phyloP scores from a whole-genome alignment of 371 early-diverging fungal genomes.

The Coemansia sp. region DNA sequence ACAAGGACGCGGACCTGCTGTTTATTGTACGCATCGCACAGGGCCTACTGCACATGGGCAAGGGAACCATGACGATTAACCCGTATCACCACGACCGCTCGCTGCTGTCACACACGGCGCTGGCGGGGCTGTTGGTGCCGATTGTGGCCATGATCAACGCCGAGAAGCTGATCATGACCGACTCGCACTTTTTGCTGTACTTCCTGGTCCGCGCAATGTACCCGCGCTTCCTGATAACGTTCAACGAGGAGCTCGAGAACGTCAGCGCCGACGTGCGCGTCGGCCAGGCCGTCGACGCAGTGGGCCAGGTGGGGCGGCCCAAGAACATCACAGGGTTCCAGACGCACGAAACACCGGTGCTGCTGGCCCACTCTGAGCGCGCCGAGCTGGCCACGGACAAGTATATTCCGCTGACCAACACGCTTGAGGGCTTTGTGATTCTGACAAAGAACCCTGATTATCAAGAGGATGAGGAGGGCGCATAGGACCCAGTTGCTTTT shows the following conservation, averaged over 20 bases:
- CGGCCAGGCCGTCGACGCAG: constrained; percentile 98
- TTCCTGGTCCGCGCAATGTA: constrained; percentile 92
- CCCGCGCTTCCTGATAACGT: constrained; percentile 95
- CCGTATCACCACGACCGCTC: constrained; percentile 91
- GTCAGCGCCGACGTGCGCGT: constrained; percentile 90
- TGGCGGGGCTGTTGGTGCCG: constrained; percentile 84
- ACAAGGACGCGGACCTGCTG: constrained; percentile 91
- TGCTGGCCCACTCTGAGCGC: constrained; percentile 94
- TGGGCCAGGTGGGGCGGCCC: constrained; percentile 99
- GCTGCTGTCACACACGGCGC: constrained; percentile 88
- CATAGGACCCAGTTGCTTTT: background rate
- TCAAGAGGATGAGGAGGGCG: constrained; percentile 59
- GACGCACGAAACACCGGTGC: constrained; percentile 96
- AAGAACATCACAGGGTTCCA: constrained; percentile 99
- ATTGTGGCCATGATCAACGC: constrained; percentile 82
- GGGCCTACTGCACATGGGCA: constrained; percentile 97
- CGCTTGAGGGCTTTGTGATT: constrained; percentile 94
- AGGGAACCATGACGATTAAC: constrained; percentile 95
- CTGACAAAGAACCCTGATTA: constrained; percentile 91
- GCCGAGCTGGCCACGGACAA: constrained; percentile 98
- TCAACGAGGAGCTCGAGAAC: constrained; percentile 80
- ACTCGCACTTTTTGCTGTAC: constrained; percentile 93
- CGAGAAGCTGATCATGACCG: constrained; percentile 79
- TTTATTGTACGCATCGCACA: constrained; percentile 97
- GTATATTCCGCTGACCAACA: constrained; percentile 76